Conservation (phyloP, 495 filamentous ascomycete genomes). For the Neurospora sp. region DNA sequence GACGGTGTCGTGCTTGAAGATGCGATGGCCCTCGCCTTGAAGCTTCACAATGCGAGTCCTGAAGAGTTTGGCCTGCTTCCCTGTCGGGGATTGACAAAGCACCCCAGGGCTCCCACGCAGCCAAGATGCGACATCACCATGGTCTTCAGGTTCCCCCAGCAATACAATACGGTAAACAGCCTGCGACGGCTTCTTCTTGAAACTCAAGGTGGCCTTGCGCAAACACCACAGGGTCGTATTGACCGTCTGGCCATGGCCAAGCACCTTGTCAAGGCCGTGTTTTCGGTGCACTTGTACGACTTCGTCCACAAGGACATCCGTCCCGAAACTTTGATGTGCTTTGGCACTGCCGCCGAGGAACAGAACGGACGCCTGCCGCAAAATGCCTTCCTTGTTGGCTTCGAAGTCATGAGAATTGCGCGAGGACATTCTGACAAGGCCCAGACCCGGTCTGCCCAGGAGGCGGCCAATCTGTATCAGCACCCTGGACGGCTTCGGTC, state of each 20-base stretch:
- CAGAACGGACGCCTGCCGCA: not conserved
- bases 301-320: constrained; percentile 52
- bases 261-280: constrained; percentile 33
- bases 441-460: constrained; percentile 26
- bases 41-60: not conserved
- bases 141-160: not conserved
- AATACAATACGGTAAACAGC: not conserved
- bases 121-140: not conserved
- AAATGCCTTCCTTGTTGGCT: constrained; percentile 36
- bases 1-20: not conserved
- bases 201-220: not conserved
- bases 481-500: constrained; percentile 44
- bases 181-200: not conserved
- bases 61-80: not conserved
- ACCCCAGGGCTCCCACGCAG: not conserved
- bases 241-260: constrained; percentile 28
- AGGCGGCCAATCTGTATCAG: constrained; percentile 46
- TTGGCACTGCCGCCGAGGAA: constrained; percentile 8
- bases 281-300: constrained; percentile 38
- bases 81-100: not conserved
- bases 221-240: not conserved
- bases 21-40: not conserved
- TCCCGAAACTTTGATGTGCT: constrained; percentile 42
- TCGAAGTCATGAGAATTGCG: constrained; percentile 36
- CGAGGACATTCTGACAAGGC: not conserved